Conservation (phyloP, 75 land plant species). For the Pinus tabuliformis region DNA sequence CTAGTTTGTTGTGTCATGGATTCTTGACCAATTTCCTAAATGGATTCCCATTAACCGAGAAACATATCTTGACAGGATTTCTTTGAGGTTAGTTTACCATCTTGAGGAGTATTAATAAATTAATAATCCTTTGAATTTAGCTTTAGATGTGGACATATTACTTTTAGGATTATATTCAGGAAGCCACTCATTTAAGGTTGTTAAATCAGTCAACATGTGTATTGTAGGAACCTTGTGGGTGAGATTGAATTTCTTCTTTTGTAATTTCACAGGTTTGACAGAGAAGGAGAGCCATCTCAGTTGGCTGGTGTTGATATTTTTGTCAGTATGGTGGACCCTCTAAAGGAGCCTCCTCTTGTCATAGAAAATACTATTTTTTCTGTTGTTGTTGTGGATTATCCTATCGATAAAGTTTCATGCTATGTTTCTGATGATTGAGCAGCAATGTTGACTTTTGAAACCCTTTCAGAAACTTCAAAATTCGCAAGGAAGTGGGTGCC, state of each 20-base stretch:
- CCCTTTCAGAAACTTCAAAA: conserved; percentile 67
- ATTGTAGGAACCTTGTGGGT: neutral
- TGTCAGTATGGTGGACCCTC: conserved; percentile 82
- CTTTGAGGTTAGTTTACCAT: conserved; percentile 44
- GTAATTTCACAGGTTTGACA: conserved; percentile 50
- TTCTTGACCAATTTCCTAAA: conserved; percentile 84
- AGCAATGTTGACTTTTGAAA: conserved; percentile 83
- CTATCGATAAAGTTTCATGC: conserved; percentile 78
- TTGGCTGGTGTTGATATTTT: conserved; percentile 69
- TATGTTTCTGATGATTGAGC: conserved; percentile 96
- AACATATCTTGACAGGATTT: conserved; percentile 72
- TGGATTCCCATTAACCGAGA: conserved; percentile 82
- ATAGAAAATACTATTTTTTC: conserved; percentile 88
- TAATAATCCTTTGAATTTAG: neutral
- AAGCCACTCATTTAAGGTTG: neutral
- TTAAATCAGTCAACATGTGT: neutral
- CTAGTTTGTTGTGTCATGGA: conserved; percentile 84
- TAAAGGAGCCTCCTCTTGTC: conserved; percentile 85
- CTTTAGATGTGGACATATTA: neutral
- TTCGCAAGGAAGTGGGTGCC: conserved; percentile 85
- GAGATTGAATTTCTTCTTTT: neutral
- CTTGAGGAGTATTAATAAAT: neutral
- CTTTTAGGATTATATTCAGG: neutral
- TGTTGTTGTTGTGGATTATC: conserved; percentile 84
- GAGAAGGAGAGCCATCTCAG: conserved; percentile 70